Percentiles rank a stretch among this genome's conserved stretches.
phyloP scores from a whole-genome alignment of 73 alveolate species.

The Paraurostyla sp. region DNA sequence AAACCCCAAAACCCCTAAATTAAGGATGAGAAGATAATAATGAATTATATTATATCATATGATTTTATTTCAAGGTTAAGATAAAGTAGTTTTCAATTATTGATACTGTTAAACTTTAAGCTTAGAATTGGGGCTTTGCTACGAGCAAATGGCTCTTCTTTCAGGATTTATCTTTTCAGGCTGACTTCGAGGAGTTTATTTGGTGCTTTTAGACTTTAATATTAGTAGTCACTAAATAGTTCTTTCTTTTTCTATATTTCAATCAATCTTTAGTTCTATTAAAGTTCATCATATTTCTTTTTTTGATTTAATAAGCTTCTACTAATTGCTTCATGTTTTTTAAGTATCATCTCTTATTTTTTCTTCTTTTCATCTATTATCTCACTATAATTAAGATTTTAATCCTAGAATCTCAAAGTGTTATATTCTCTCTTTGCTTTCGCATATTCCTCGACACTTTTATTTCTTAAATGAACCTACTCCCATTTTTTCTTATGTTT shows the following conservation, averaged over 20 bases:
- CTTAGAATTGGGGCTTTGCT: too few species aligned
- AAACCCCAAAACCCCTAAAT: too few species aligned
- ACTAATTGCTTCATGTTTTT: not conserved
- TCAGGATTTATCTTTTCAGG: not conserved
- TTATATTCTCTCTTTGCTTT: not conserved
- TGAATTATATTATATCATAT: too few species aligned
- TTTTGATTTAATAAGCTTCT: not conserved
- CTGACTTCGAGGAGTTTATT: slow-evolving; percentile 10
- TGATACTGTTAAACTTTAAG: too few species aligned
- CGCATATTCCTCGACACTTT: not conserved
- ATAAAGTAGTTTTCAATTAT: too few species aligned
- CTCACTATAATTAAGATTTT: not conserved
- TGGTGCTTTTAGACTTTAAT: not conserved
- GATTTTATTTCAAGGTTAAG: too few species aligned
- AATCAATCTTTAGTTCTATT: not conserved
- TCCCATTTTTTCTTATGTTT: not conserved
- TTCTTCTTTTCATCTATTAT: not conserved
- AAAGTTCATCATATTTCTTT: not conserved
- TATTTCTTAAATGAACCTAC: not conserved
- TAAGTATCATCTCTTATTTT: not conserved
- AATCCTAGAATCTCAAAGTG: not conserved
- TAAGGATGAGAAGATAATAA: too few species aligned
- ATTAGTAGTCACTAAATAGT: slow-evolving; percentile 14
- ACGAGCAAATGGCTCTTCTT: too few species aligned
- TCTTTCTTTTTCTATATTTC: slow-evolving; percentile 19